Evolutionary conservation across 2,329 filamentous ascomycete genomes (phyloP), one percentile per base, ranked within the genome.

Genomic region (Verticillium dahliae): DNA sequence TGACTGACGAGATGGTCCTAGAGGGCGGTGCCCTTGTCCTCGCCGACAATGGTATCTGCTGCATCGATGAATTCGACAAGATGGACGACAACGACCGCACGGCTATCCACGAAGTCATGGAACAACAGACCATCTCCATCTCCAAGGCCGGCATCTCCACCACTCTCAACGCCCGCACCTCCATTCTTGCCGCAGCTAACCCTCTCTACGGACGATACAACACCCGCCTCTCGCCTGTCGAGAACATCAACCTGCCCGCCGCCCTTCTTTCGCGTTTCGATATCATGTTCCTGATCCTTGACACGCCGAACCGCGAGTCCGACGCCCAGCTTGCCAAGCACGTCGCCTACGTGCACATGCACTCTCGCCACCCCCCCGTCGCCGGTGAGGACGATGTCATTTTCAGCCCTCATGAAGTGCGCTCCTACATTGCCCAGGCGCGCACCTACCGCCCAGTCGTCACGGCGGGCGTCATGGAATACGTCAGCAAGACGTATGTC

Each of bases 221-320:
- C 78, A 95, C 95, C 61, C 91, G 92, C 65, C 90, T 99, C 69
- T 97, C 94, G 0, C 95, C 95, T 0, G 93, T 99, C 33, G 95
- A 99, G 76, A 99, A 99, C 76, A 99, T 99, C 78, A 99, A 99
- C 76, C 87, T 99, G 50, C 95, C 95, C n/a, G 95, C 95, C 18
- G 95, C 95, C 22, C 86, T 99, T 22, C 85, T 99, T 60, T 97
- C 94, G 63, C 91, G 95, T 85, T 99, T 99, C 77, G 95, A 99
- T 74, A 85, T 99, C 67, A 85, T 99, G 67, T 99, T 98, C 83
- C 83, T 99, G 56, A 93, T 99, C 69, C 89, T 99, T 62, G 95
- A 99, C 79, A 97, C 92, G 41, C 94, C 95, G 2, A 89, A 88
- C 18, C 90, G 92, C 65, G 95, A 99, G 68, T 84, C 86, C 0